A percentile compares a stretch with the other conserved stretches of the same genome.
These are phyloP conservation scores for Beta corolliflora DNA, from an alignment of 179 eudicot genomes.

Conservation along the genomic window DNA sequence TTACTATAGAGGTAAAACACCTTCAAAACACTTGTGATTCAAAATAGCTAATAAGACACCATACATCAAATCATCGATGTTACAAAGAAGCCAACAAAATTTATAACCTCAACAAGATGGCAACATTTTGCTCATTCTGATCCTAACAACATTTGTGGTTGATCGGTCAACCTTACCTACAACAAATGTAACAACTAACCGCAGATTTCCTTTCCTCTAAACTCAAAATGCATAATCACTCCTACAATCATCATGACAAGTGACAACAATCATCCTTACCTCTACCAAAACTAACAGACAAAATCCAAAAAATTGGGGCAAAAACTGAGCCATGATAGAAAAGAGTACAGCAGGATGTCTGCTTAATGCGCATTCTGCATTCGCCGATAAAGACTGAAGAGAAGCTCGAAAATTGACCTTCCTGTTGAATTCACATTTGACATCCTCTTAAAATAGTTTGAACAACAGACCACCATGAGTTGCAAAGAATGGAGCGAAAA, in stretches of 20 bases:
- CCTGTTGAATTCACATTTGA: neutral
- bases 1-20: neutral
- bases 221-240: slow-evolving; percentile 11
- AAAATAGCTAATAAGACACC: neutral
- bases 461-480: slow-evolving; percentile 63
- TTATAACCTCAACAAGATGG: neutral
- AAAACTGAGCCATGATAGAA: slow-evolving; percentile 6
- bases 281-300: slow-evolving; percentile 22
- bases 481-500: slow-evolving; percentile 70
- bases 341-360: neutral
- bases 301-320: slow-evolving; percentile 15
- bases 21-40: neutral
- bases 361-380: neutral
- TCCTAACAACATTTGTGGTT: slow-evolving; percentile 19
- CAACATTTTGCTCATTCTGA: neutral
- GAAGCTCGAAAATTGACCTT: neutral
- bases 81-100: neutral
- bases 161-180: slow-evolving; percentile 14
- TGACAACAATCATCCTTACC: neutral
- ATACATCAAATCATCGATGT: neutral
- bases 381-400: neutral
- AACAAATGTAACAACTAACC: slow-evolving; percentile 13
- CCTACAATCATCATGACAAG: slow-evolving; percentile 5
- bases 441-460: slow-evolving; percentile 38
- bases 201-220: slow-evolving; percentile 9